Base-by-base conservation (phyloP, 2,329 filamentous ascomycete species). In the Trichoderma cornu-damae region DNA sequence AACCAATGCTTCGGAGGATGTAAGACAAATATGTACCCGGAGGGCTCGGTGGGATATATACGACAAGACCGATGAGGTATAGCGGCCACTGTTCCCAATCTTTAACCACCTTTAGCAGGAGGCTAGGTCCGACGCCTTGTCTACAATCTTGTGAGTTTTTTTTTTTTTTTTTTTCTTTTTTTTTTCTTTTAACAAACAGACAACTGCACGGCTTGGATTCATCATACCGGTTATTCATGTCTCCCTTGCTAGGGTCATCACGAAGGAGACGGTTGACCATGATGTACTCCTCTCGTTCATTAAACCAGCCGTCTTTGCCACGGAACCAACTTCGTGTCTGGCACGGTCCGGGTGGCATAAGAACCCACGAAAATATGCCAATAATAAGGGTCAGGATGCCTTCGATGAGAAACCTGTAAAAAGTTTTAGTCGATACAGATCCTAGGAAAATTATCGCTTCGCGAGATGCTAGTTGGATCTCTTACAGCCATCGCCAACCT, bases 61-160 rank as follows among this genome's bases (percentile, higher is more conserved):
- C 75, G 0, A 73, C 66, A 1, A 81, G 63, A 1, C 79, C 79
- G 14, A 81, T 71, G 4, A 77, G 51, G 60, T 84, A 84, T 6
- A 82, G 65, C 0, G 80, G 80, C 64, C 62, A 85, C 57, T 85
- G 71, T 60, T 84, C 79, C 57, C 79, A 84, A 48, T 84, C 81
- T 2, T 69, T 71, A 6, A 82, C 64, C 3, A 76, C 73, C 74
- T 77, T 79, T 1, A 83, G 72, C 2, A 75, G 69, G 7, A 68
- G 70, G 0, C 76, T 78, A n/a, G 84, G 71, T 0, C 76, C 76
- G 64, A 83, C 74, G 66, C 68, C 46, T 65, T 72, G 11, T 71
- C 74, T 16, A 73, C 61, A 61, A 12, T 7, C 1, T 24, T 18
- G 37, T 28, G 1, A 14, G 16, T 12, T 8, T 12, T 1, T 7